A percentile compares a stretch with the other conserved stretches of the same genome.
Conservation (phyloP, 805 yeast species). For the Saturnispora quitensis region DNA sequence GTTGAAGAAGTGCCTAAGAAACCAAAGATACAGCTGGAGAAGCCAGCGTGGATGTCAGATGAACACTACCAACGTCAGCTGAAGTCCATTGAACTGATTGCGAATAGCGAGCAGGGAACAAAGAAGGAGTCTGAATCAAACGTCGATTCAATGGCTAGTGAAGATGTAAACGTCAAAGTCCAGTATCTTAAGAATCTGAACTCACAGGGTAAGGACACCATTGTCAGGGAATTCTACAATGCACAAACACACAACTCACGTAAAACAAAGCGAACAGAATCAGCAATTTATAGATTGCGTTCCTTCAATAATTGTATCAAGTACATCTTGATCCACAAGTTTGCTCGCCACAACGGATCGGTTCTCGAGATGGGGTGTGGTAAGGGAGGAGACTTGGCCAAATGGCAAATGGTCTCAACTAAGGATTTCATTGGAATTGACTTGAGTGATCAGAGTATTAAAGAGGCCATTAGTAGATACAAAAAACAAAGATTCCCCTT, state of each 20-base stretch:
- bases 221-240: constrained; percentile 80
- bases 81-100: constrained; percentile 12
- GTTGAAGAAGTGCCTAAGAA: neutral
- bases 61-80: constrained; percentile 20
- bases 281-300: constrained; percentile 79
- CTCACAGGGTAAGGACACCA: constrained; percentile 40
- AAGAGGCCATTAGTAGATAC: constrained; percentile 76
- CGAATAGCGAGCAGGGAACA: neutral
- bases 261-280: constrained; percentile 50
- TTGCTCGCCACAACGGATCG: constrained; percentile 42
- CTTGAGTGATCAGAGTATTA: constrained; percentile 78
- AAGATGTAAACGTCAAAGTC: constrained; percentile 16
- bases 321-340: constrained; percentile 70
- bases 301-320: constrained; percentile 90
- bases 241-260: constrained; percentile 67
- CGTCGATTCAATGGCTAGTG: constrained; percentile 20
- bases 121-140: constrained; percentile 7
- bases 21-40: constrained; percentile 8
- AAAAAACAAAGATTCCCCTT: constrained; percentile 36
- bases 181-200: constrained; percentile 27
- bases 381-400: constrained; percentile 93
- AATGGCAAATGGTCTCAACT: constrained; percentile 70
- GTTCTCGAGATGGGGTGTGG: constrained; percentile 93
- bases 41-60: constrained; percentile 30
- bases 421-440: constrained; percentile 84